phyloP scores from a whole-genome alignment of 169 alveolate genomes.

The Prorocentrum cordatum region DNA sequence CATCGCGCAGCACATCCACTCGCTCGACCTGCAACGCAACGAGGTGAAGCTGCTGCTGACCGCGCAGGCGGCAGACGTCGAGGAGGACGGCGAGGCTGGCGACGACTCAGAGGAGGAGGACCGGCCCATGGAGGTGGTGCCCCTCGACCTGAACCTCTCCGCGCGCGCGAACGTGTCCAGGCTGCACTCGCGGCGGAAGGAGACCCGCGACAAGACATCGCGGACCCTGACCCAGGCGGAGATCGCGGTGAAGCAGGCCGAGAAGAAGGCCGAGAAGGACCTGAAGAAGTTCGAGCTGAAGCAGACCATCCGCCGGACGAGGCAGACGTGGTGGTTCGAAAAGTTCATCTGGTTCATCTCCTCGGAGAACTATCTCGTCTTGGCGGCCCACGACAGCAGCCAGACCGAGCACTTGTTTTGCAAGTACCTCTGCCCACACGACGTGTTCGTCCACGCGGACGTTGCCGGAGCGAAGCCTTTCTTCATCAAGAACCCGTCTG shows the following conservation, averaged over 20 bases:
- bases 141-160: slow-evolving; percentile 45
- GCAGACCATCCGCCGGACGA: slow-evolving; percentile 25
- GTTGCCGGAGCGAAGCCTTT: slow-evolving; percentile 96
- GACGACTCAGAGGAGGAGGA: not conserved
- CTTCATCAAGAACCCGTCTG: slow-evolving; percentile 86
- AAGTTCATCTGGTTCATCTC: slow-evolving; percentile 89
- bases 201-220: slow-evolving; percentile 26
- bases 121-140: slow-evolving; percentile 34
- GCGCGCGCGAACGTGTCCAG: slow-evolving; percentile 69
- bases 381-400: slow-evolving; percentile 89
- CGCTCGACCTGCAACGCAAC: slow-evolving; percentile 48
- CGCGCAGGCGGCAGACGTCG: not conserved
- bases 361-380: slow-evolving; percentile 76
- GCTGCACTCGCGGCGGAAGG: slow-evolving; percentile 66
- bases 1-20: slow-evolving; percentile 70
- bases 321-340: slow-evolving; percentile 94
- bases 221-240: slow-evolving; percentile 8
- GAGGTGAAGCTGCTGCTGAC: slow-evolving; percentile 11
- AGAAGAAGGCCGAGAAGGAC: slow-evolving; percentile 52
- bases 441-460: slow-evolving; percentile 80
- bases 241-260: slow-evolving; percentile 70
- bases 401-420: slow-evolving; percentile 92
- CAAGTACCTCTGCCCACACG: slow-evolving; percentile 75
- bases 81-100: not conserved
- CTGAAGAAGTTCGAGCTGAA: slow-evolving; percentile 42